These are phyloP conservation scores for Schoenoplectus tabernaemontani DNA, from an alignment of 202 grass and related monocot species.

Conservation along the genomic window DNA sequence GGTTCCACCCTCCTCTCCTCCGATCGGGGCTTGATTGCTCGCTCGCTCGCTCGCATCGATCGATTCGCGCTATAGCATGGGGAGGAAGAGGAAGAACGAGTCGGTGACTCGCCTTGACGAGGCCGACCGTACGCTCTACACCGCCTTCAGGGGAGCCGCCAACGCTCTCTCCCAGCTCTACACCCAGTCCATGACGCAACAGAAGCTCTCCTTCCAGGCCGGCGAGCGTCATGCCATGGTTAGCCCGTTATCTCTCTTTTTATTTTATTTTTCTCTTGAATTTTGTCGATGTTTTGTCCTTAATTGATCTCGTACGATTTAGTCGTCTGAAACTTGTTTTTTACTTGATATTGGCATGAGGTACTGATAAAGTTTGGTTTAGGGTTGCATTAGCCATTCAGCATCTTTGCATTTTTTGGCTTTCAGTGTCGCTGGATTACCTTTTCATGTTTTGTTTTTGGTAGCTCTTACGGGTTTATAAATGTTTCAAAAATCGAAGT, in stretches of 20 bases:
- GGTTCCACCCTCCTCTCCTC: not conserved
- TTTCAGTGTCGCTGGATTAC: not conserved
- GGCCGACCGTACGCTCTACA: constrained; percentile 78
- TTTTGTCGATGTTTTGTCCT: not conserved
- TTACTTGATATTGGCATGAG: not conserved
- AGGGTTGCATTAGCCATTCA: not conserved
- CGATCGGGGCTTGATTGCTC: not conserved
- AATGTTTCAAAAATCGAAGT: not conserved
- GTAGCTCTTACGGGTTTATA: not conserved
- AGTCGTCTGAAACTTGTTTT: not conserved
- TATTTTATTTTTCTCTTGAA: not conserved
- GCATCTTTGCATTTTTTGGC: not conserved
- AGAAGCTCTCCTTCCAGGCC: constrained; percentile 83
- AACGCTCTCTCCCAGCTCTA: constrained; percentile 93
- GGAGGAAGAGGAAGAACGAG: constrained; percentile 77
- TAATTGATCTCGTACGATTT: not conserved
- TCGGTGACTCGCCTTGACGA: constrained; percentile 60
- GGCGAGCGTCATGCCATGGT: constrained; percentile 72
- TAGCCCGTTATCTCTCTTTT: constrained; percentile 15
- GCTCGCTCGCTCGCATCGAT: not conserved
- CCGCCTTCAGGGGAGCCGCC: constrained; percentile 69
- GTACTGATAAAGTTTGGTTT: not conserved
- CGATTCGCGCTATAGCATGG: constrained; percentile 31
- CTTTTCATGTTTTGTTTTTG: not conserved
- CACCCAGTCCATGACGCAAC: constrained; percentile 71